These are phyloP conservation scores for Phytophthora chlamydospora DNA, from an alignment of 352 stramenopile genomes.

Conservation along the genomic window DNA sequence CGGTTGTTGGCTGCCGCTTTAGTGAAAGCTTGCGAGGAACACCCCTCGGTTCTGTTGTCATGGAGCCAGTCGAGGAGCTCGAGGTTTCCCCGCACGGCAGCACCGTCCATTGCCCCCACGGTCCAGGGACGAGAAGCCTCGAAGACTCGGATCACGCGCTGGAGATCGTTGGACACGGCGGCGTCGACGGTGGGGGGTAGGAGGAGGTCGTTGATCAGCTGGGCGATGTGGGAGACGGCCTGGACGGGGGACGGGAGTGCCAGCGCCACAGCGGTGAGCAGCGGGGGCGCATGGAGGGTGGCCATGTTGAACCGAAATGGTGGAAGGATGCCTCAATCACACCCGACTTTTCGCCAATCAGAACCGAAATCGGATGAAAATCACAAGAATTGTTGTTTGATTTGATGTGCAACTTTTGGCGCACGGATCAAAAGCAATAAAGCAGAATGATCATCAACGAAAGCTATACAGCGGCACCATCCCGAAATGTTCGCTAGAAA, in stretches of 20 bases:
- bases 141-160: neutral
- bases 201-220: slow-evolving; percentile 5
- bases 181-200: slow-evolving; percentile 4
- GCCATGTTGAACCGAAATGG: too few relatives aligned
- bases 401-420: too few relatives aligned
- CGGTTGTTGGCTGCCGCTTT: slow-evolving; percentile 5
- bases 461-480: too few relatives aligned
- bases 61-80: slow-evolving; percentile 10
- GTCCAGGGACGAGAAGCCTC: slow-evolving; percentile 8
- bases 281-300: too few relatives aligned
- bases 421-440: too few relatives aligned
- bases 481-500: too few relatives aligned
- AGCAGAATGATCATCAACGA: too few relatives aligned
- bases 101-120: slow-evolving; percentile 12
- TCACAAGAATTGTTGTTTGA: too few relatives aligned
- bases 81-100: slow-evolving; percentile 8
- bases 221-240: neutral
- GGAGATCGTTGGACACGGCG: slow-evolving; percentile 9
- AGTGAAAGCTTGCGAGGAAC: slow-evolving; percentile 4
- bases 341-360: too few relatives aligned
- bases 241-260: neutral
- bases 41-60: slow-evolving; percentile 4
- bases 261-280: too few relatives aligned
- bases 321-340: too few relatives aligned
- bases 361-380: too few relatives aligned